Evolutionary conservation across 2,329 filamentous ascomycete species (phyloP).

Genomic region (Emergomyces africanus): DNA sequence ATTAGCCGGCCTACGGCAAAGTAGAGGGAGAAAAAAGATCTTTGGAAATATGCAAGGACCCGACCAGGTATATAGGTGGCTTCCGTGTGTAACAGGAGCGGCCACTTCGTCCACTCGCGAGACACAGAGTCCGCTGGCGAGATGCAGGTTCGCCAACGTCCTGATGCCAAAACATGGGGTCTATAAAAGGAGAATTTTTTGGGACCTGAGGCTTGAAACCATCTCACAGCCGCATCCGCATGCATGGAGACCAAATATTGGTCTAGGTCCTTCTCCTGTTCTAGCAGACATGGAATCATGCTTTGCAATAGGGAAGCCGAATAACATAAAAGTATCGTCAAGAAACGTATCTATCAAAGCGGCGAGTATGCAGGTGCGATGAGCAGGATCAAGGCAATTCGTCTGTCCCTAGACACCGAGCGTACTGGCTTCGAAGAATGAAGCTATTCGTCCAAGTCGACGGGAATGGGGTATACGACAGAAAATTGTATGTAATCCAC

Average conservation of each 20-base stretch:
- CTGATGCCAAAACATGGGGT: background rate
- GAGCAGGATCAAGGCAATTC: background rate
- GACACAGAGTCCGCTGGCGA: background rate
- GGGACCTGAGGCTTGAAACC: background rate
- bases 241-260: background rate
- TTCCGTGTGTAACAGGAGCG: background rate
- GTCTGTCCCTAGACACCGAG: background rate
- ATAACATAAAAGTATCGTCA: background rate
- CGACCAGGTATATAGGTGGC: background rate
- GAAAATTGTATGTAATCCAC: background rate
- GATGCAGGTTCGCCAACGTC: background rate
- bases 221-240: background rate
- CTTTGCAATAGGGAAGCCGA: background rate
- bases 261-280: background rate
- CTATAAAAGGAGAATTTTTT: background rate
- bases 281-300: background rate
- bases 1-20: background rate
- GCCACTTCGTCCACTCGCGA: background rate
- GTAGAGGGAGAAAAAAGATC: background rate
- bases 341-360: background rate
- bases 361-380: background rate
- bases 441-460: background rate
- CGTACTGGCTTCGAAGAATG: background rate
- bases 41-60: constrained; percentile 1
- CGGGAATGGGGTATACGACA: background rate